phyloP scores from a whole-genome alignment of 2,329 filamentous ascomycete species.

The Atkinsonella texensis region DNA sequence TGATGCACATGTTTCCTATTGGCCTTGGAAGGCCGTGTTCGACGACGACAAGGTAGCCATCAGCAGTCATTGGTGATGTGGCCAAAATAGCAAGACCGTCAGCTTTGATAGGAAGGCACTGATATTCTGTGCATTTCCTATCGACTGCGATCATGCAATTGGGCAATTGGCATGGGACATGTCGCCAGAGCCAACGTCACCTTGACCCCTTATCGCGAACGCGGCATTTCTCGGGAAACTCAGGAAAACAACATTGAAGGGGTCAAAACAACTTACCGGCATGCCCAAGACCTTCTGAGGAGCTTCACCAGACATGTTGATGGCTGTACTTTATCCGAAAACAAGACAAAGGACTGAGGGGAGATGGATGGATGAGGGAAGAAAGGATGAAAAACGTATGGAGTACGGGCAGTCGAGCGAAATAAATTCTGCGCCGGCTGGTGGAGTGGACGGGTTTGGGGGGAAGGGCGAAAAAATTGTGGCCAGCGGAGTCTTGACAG shows the following conservation, averaged over 20 bases:
- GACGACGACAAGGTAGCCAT: background rate
- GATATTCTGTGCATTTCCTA: background rate
- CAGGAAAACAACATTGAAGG: background rate
- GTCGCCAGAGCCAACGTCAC: background rate
- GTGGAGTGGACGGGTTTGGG: slow-evolving; percentile 32
- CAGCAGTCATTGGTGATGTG: background rate
- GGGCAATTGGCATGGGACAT: slow-evolving; percentile 7
- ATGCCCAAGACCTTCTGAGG: slow-evolving; percentile 53
- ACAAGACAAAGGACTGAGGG: slow-evolving; percentile 46
- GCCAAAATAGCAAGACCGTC: background rate
- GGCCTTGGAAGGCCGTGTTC: too few species aligned
- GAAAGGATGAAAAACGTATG: slow-evolving; percentile 31
- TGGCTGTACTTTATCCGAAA: slow-evolving; percentile 27
- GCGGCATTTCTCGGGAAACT: slow-evolving; percentile 17
- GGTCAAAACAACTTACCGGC: slow-evolving; percentile 40
- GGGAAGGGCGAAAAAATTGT: slow-evolving; percentile 38
- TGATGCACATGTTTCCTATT: too few species aligned
- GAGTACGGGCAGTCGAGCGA: slow-evolving; percentile 27
- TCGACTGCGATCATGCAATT: slow-evolving; percentile 9
- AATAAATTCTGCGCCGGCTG: slow-evolving; percentile 33
- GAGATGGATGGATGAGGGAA: slow-evolving; percentile 40
- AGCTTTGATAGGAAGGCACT: background rate
- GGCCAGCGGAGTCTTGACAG: slow-evolving; percentile 27
- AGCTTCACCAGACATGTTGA: slow-evolving; percentile 43
- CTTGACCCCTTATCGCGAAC: slow-evolving; percentile 13